Conservation (phyloP, 257 asterid genomes). For the Solanum chaucha region DNA sequence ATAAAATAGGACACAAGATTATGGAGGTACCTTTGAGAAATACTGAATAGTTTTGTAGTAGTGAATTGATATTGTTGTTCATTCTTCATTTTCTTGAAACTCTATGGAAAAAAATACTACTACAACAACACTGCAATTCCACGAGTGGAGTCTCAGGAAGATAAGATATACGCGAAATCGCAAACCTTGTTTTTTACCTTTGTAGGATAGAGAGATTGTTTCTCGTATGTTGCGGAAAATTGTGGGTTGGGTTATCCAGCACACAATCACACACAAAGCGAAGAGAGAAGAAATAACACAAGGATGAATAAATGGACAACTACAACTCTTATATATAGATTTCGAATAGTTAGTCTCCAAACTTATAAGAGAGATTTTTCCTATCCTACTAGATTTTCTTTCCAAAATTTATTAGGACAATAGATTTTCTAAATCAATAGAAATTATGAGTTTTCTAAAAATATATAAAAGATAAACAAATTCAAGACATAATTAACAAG, state of each 20-base stretch:
- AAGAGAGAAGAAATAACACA: background rate
- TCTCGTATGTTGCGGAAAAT: background rate
- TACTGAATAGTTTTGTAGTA: slow-evolving; percentile 9
- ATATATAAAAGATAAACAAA: background rate
- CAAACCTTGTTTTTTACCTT: background rate
- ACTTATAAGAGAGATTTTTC: background rate
- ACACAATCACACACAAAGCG: background rate
- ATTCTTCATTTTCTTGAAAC: slow-evolving; percentile 4
- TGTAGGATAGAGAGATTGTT: background rate
- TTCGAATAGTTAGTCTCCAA: background rate
- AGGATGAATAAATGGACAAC: background rate
- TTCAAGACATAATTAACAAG: background rate
- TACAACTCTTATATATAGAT: background rate
- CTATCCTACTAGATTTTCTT: background rate
- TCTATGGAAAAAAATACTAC: background rate
- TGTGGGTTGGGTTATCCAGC: background rate
- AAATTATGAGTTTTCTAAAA: background rate
- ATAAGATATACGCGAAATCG: background rate
- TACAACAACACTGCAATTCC: background rate
- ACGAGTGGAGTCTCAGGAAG: background rate
- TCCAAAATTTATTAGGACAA: background rate
- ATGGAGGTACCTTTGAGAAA: slow-evolving; percentile 23
- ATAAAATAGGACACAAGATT: slow-evolving; percentile 35
- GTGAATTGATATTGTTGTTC: slow-evolving; percentile 6
- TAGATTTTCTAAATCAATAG: background rate